phyloP scores from a whole-genome alignment of 2,329 filamentous ascomycete species.

The Calonectria multiphialidica region DNA sequence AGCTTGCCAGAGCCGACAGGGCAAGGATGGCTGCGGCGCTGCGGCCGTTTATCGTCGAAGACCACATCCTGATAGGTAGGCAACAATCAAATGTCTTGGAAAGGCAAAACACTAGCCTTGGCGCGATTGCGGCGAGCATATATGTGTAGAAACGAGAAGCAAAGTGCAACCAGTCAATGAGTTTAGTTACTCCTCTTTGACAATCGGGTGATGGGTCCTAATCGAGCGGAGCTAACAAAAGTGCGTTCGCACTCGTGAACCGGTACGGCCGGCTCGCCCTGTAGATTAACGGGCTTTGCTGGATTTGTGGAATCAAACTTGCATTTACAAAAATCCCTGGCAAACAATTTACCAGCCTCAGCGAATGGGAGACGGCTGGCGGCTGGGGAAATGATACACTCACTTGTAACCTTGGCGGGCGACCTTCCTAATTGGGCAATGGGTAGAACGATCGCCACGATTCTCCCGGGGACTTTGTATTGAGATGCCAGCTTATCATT shows the following conservation, averaged over 20 bases:
- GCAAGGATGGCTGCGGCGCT: background rate
- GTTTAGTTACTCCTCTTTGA: background rate
- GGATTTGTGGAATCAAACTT: background rate
- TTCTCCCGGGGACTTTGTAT: background rate
- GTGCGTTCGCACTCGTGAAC: background rate
- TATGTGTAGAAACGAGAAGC: background rate
- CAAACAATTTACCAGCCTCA: background rate
- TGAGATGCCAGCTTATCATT: background rate
- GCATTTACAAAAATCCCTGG: background rate
- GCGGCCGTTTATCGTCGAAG: background rate
- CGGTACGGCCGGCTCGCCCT: background rate
- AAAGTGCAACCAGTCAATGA: background rate
- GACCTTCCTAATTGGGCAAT: background rate
- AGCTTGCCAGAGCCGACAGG: background rate
- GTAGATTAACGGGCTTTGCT: background rate
- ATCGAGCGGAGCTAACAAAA: background rate
- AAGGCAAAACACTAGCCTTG: background rate
- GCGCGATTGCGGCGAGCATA: background rate
- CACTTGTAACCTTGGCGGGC: background rate
- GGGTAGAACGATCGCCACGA: background rate
- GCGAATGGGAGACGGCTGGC: background rate
- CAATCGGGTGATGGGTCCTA: background rate
- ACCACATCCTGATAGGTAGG: background rate
- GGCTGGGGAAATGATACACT: background rate
- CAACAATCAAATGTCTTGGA: background rate